Evolutionary conservation across 2,329 filamentous ascomycete species (phyloP).

Genomic region (Phialemoniopsis sp.): DNA sequence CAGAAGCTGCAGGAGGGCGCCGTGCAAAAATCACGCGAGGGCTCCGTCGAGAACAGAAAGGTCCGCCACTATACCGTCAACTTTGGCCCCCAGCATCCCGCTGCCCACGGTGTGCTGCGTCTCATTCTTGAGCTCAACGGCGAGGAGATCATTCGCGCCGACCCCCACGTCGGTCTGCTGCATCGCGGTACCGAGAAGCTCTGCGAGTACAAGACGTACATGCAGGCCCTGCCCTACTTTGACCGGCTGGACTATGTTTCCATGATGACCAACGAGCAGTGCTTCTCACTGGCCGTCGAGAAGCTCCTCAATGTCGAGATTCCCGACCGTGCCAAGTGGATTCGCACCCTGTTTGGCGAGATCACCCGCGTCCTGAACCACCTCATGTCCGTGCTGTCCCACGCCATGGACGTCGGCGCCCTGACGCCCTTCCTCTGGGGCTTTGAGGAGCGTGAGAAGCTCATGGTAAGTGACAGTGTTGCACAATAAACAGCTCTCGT

Average conservation of each 20-base stretch:
- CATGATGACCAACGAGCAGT: constrained; percentile 99
- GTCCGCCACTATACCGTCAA: constrained; percentile 99
- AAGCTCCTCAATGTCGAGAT: constrained; percentile 97
- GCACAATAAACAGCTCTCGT: neutral
- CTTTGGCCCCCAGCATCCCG: constrained; percentile 97
- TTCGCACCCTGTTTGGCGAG: constrained; percentile 91
- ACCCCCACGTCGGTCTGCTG: constrained; percentile 93
- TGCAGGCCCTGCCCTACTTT: constrained; percentile 97
- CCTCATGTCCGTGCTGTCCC: constrained; percentile 93
- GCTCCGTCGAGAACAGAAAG: constrained; percentile 63
- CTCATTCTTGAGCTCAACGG: constrained; percentile 97
- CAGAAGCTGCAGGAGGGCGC: constrained; percentile 30
- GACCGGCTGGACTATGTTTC: constrained; percentile 98
- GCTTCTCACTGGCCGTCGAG: constrained; percentile 91
- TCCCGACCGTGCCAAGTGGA: constrained; percentile 92
- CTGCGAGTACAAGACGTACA: constrained; percentile 99
- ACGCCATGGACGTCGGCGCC: constrained; percentile 98
- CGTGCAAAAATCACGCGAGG: constrained; percentile 42
- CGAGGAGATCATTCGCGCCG: constrained; percentile 93
- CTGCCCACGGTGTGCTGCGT: constrained; percentile 95
- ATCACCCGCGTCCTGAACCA: constrained; percentile 94
- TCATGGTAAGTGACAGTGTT: constrained; percentile 88
- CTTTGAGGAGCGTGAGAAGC: constrained; percentile 98
- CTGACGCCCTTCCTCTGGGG: constrained; percentile 98
- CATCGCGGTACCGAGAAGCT: constrained; percentile 98